Evolutionary conservation across 495 filamentous ascomycete species (phyloP).

Genomic region (Cladorrhinum samala): DNA sequence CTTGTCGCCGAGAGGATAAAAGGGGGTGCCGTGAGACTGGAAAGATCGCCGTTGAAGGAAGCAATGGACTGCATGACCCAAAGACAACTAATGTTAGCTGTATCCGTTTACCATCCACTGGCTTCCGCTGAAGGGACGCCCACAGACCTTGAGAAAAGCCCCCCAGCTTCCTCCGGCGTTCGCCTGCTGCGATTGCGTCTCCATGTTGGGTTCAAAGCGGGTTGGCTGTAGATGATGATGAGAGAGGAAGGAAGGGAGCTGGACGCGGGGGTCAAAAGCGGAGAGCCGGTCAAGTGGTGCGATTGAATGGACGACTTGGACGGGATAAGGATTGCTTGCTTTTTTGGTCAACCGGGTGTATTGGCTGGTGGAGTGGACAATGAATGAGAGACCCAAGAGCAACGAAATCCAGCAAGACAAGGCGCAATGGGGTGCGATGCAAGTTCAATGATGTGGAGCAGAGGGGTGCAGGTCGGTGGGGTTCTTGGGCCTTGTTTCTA

Average conservation of each 20-base stretch:
- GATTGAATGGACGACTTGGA: not conserved
- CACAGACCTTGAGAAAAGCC: slow-evolving; percentile 47
- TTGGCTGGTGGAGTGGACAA: too few relatives aligned
- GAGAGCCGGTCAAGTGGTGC: not conserved
- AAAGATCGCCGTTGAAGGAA: slow-evolving; percentile 93
- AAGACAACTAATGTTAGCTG: slow-evolving; percentile 5
- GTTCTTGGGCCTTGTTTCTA: too few relatives aligned
- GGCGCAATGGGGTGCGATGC: not conserved
- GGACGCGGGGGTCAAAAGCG: too few relatives aligned
- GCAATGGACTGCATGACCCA: slow-evolving; percentile 67
- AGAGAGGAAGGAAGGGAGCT: not conserved
- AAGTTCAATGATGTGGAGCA: not conserved
- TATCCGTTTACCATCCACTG: not conserved
- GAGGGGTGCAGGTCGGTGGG: too few relatives aligned
- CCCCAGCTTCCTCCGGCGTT: slow-evolving; percentile 40
- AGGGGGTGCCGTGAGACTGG: slow-evolving; percentile 87
- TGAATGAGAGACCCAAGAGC: too few relatives aligned
- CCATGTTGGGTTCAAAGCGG: slow-evolving; percentile 11
- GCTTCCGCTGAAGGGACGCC: not conserved
- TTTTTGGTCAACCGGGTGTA: too few relatives aligned
- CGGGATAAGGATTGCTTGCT: not conserved
- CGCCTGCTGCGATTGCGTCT: slow-evolving; percentile 25
- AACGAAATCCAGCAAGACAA: not conserved
- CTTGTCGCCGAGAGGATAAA: slow-evolving; percentile 93
- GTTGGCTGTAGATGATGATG: not conserved